phyloP scores from a whole-genome alignment of 1,284 basidiomycete genomes.

The Xerocomus minutiporus region DNA sequence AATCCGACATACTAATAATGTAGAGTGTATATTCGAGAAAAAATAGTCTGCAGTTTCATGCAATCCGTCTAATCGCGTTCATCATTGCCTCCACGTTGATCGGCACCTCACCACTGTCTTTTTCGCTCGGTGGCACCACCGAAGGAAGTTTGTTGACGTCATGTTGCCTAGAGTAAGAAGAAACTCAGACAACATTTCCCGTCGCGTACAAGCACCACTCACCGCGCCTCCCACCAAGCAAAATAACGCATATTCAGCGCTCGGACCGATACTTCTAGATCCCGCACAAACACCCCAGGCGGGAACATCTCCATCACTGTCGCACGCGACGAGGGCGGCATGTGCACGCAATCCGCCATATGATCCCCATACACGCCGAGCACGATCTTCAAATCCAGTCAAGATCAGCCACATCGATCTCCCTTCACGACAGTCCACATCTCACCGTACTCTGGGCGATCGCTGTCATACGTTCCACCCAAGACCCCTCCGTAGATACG shows the following conservation, averaged over 20 bases:
- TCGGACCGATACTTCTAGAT: conserved; percentile 59
- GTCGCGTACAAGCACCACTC: conserved; percentile 15
- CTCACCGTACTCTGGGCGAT: conserved; percentile 70
- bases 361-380: conserved; percentile 71
- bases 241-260: conserved; percentile 69
- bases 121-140: conserved; percentile 39
- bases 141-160: conserved; percentile 31
- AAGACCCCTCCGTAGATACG: conserved; percentile 49
- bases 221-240: conserved; percentile 68
- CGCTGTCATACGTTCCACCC: conserved; percentile 59
- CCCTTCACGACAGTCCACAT: conserved; percentile 3
- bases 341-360: conserved; percentile 68
- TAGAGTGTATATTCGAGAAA: not conserved
- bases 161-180: conserved; percentile 10
- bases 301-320: conserved; percentile 80
- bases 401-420: conserved; percentile 1
- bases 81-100: conserved; percentile 48
- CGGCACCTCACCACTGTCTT: conserved; percentile 43
- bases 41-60: conserved; percentile 1
- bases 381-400: conserved; percentile 47
- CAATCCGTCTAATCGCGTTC: conserved; percentile 34
- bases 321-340: conserved; percentile 55
- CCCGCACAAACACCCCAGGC: conserved; percentile 62
- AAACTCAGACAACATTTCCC: not conserved
- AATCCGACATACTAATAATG: not conserved